Evolutionary conservation across 2,329 filamentous ascomycete genomes (phyloP).

Genomic region (Sclerotinia subarctica): DNA sequence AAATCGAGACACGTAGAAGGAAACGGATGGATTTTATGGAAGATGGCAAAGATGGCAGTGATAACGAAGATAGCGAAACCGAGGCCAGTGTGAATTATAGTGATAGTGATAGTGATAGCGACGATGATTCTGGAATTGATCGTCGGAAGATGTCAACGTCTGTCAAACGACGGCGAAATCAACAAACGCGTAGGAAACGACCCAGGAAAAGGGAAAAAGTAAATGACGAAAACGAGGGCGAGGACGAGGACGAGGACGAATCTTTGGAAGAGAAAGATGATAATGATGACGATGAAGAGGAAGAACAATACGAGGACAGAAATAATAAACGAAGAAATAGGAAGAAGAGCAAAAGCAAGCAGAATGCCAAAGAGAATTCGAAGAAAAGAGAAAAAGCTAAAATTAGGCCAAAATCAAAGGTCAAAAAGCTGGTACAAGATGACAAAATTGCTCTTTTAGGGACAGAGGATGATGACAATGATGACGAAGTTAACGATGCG

Average conservation of each 20-base stretch:
- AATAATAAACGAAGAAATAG: background rate
- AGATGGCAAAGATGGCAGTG: background rate
- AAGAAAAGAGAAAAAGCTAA: background rate
- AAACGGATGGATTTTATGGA: background rate
- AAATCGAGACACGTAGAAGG: background rate
- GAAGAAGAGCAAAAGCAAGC: background rate
- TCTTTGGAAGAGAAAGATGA: background rate
- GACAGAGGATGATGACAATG: background rate
- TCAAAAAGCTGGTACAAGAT: background rate
- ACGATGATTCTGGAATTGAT: background rate
- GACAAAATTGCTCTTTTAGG: conserved; percentile 10
- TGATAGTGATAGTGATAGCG: background rate
- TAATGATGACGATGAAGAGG: background rate
- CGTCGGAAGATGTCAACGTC: background rate
- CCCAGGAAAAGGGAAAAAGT: background rate
- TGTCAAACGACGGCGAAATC: background rate
- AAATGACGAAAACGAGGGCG: background rate
- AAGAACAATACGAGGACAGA: background rate
- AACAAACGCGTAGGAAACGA: background rate
- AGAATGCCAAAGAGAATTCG: background rate
- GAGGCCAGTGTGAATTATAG: background rate
- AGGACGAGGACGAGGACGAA: background rate
- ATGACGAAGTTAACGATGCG: background rate
- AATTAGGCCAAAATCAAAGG: background rate
- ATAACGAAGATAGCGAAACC: conserved; percentile 1